phyloP scores from a whole-genome alignment of 2,329 filamentous ascomycete genomes.

The Ascochyta fabae region DNA sequence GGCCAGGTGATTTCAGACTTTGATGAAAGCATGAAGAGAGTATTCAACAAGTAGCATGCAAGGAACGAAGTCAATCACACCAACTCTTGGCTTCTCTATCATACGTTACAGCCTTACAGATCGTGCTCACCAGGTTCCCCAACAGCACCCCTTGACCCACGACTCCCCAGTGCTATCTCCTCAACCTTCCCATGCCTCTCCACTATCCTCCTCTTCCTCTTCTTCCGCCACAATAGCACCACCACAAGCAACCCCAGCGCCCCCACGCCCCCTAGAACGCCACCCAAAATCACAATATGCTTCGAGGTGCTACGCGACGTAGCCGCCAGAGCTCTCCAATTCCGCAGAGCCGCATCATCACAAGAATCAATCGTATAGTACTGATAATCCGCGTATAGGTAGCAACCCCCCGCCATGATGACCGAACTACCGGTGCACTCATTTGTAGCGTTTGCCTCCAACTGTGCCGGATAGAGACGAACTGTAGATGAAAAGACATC shows the following conservation, averaged over 20 bases:
- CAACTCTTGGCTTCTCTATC: too few species aligned
- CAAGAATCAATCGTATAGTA: neutral
- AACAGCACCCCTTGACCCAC: too few species aligned
- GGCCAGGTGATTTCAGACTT: too few species aligned
- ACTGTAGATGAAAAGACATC: too few species aligned
- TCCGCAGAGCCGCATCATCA: neutral
- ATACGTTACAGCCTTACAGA: too few species aligned
- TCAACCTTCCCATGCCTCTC: neutral
- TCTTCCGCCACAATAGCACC: neutral
- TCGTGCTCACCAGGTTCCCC: too few species aligned
- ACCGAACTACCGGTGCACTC: too few species aligned
- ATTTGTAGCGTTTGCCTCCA: too few species aligned
- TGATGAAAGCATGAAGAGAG: too few species aligned
- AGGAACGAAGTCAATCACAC: too few species aligned
- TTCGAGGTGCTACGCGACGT: neutral
- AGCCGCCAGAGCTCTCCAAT: neutral
- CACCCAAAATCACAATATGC: neutral
- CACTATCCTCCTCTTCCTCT: neutral
- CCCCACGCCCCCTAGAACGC: neutral
- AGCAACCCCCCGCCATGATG: neutral
- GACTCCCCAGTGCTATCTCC: neutral
- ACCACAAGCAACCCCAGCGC: neutral
- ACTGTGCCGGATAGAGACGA: too few species aligned
- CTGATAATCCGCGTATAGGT: neutral
- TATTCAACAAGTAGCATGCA: too few species aligned